These are phyloP conservation scores for Cyclocybe aegerita DNA, from an alignment of 768 basidiomycete species.

Conservation along the genomic window DNA sequence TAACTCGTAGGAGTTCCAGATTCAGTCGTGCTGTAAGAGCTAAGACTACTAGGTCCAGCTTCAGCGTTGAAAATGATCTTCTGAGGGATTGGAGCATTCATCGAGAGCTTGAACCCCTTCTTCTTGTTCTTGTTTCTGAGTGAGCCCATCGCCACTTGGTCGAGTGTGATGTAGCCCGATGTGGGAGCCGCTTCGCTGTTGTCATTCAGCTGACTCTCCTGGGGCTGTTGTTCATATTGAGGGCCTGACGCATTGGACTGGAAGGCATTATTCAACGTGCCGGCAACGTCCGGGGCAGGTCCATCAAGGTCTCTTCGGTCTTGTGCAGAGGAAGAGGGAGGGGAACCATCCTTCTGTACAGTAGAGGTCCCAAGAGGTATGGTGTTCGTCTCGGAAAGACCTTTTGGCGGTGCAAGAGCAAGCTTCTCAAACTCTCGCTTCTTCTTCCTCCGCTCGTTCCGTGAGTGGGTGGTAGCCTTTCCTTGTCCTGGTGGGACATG, in stretches of 20 bases:
- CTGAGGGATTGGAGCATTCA: conserved; percentile 36
- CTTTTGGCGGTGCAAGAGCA: conserved; percentile 19
- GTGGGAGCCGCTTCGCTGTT: conserved; percentile 4
- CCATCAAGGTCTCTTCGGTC: conserved; percentile 1
- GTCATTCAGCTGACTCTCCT: too few relatives aligned
- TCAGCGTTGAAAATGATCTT: conserved; percentile 53
- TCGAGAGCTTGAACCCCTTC: conserved; percentile 59
- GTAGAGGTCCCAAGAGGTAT: conserved; percentile 37
- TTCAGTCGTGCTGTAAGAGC: not conserved
- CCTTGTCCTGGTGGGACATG: conserved; percentile 60
- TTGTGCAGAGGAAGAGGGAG: not conserved
- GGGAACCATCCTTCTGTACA: not conserved
- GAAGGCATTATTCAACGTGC: conserved; percentile 9
- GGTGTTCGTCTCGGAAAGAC: conserved; percentile 41
- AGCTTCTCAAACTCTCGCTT: conserved; percentile 32
- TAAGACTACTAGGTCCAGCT: not conserved
- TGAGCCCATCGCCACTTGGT: conserved; percentile 46
- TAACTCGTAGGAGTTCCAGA: not conserved
- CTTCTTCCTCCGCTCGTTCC: conserved; percentile 57
- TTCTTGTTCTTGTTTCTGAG: conserved; percentile 76
- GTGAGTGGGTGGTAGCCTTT: conserved; percentile 52
- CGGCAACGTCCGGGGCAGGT: conserved; percentile 9
- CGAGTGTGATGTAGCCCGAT: conserved; percentile 12
- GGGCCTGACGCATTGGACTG: conserved; percentile 1
- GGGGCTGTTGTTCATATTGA: too few relatives aligned